A percentile compares a stretch with the other conserved stretches of the same genome.
Evolutionary conservation across 176 grass and related monocot species (phyloP).

Genomic region (bread wheat (Triticum aestivum)): DNA sequence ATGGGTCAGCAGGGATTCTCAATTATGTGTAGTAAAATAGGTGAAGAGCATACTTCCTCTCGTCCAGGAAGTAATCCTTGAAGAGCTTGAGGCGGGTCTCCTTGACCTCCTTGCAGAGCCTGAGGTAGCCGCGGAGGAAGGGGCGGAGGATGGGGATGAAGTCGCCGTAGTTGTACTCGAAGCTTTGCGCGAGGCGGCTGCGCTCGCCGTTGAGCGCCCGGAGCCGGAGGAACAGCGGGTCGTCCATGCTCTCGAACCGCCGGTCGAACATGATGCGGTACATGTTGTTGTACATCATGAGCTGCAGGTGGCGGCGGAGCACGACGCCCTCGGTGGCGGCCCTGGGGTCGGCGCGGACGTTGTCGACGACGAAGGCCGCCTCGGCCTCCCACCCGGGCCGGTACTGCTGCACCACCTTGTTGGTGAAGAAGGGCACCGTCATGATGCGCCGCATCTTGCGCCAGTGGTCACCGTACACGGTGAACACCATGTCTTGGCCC

Average conservation of each 20-base stretch:
- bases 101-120: constrained; percentile 77
- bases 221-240: constrained; percentile 68
- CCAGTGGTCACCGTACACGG: constrained; percentile 92
- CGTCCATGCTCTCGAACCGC: constrained; percentile 67
- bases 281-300: constrained; percentile 98
- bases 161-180: constrained; percentile 96
- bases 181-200: constrained; percentile 92
- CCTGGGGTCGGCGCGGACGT: constrained; percentile 43
- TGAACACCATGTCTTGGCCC: constrained; percentile 97
- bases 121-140: constrained; percentile 69
- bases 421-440: constrained; percentile 92
- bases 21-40: no score
- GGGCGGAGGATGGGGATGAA: constrained; percentile 87
- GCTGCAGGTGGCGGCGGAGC: constrained; percentile 66
- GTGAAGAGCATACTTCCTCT: constrained; percentile 67
- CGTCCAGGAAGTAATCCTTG: constrained; percentile 89
- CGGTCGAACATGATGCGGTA: constrained; percentile 93
- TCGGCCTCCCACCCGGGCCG: constrained; percentile 68
- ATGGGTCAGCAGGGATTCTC: no score
- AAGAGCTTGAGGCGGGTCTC: constrained; percentile 72
- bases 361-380: constrained; percentile 63
- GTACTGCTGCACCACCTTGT: constrained; percentile 92
- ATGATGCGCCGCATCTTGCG: constrained; percentile 94
- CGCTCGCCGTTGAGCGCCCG: constrained; percentile 65
- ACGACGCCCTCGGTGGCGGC: constrained; percentile 57